phyloP scores from a whole-genome alignment of 2,329 filamentous ascomycete genomes.

The Botrytis medusae region DNA sequence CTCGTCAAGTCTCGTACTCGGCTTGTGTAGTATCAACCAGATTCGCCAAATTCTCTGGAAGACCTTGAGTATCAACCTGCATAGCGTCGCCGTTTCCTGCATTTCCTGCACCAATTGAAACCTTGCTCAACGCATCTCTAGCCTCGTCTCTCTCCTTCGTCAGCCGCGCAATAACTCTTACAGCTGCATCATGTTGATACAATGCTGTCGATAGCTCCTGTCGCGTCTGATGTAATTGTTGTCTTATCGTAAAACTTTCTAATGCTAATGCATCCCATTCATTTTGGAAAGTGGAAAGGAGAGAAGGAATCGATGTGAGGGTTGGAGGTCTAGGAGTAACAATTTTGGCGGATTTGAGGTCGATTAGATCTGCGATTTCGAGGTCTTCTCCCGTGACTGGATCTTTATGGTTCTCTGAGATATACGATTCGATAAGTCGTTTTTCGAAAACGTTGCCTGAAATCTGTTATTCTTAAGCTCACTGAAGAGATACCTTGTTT shows the following conservation, averaged over 20 bases:
- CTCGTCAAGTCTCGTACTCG: constrained; percentile 56
- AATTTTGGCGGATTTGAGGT: constrained; percentile 78
- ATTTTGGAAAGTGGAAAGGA: constrained; percentile 93
- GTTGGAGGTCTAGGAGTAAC: constrained; percentile 89
- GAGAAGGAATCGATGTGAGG: constrained; percentile 91
- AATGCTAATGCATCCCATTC: constrained; percentile 95
- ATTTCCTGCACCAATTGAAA: constrained; percentile 66
- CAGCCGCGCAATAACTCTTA: constrained; percentile 87
- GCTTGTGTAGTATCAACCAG: constrained; percentile 80
- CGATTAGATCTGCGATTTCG: constrained; percentile 78
- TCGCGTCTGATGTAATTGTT: constrained; percentile 84
- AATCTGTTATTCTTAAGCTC: constrained; percentile 28
- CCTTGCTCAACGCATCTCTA: constrained; percentile 79
- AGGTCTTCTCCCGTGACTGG: constrained; percentile 87
- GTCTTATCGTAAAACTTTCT: constrained; percentile 86
- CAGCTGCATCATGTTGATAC: constrained; percentile 97
- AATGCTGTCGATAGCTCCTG: constrained; percentile 92
- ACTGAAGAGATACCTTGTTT: constrained; percentile 23
- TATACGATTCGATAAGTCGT: constrained; percentile 91
- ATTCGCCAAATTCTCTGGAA: constrained; percentile 69
- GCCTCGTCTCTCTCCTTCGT: constrained; percentile 93
- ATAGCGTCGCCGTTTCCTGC: constrained; percentile 74
- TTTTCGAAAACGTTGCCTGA: constrained; percentile 89
- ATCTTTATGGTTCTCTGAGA: constrained; percentile 89
- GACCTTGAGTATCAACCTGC: constrained; percentile 80